Evolutionary conservation across 306 rosid species (phyloP).

Genomic region (Ochetophila trinervis): DNA sequence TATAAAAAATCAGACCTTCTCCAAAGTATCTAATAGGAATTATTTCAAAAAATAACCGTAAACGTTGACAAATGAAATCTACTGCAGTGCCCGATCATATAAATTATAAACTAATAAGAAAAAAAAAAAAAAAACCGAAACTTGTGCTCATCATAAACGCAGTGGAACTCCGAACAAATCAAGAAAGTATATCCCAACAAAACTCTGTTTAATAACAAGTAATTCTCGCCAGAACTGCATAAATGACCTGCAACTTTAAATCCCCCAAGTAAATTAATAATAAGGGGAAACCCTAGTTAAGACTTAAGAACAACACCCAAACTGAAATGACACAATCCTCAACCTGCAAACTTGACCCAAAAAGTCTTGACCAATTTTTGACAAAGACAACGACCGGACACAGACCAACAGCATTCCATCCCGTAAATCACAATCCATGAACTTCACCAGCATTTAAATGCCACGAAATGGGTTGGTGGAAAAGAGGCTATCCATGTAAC

Average conservation of each 20-base stretch:
- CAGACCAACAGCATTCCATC: slow-evolving; percentile 31
- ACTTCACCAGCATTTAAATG: slow-evolving; percentile 28
- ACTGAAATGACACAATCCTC: slow-evolving; percentile 45
- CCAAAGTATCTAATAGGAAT: too few species aligned
- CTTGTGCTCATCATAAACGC: too few species aligned
- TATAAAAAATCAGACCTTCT: too few species aligned
- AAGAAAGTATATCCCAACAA: slow-evolving; percentile 33
- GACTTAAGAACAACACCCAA: slow-evolving; percentile 12
- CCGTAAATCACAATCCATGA: slow-evolving; percentile 41
- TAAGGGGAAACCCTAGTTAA: neutral
- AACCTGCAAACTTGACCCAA: slow-evolving; percentile 39
- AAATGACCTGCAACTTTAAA: slow-evolving; percentile 23
- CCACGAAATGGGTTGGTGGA: slow-evolving; percentile 37
- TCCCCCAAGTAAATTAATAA: slow-evolving; percentile 22
- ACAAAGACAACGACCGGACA: slow-evolving; percentile 39
- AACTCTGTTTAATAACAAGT: slow-evolving; percentile 27
- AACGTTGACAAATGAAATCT: too few species aligned
- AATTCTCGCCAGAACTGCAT: slow-evolving; percentile 25
- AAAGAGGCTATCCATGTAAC: slow-evolving; percentile 39
- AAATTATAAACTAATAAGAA: too few species aligned
- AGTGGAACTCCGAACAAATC: slow-evolving; percentile 20
- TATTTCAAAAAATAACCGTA: too few species aligned
- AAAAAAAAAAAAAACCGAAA: too few species aligned
- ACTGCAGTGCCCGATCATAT: too few species aligned
- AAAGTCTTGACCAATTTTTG: slow-evolving; percentile 37